These are phyloP conservation scores for Cucurbita maxima DNA, from an alignment of 306 rosid genomes.

Conservation along the genomic window DNA sequence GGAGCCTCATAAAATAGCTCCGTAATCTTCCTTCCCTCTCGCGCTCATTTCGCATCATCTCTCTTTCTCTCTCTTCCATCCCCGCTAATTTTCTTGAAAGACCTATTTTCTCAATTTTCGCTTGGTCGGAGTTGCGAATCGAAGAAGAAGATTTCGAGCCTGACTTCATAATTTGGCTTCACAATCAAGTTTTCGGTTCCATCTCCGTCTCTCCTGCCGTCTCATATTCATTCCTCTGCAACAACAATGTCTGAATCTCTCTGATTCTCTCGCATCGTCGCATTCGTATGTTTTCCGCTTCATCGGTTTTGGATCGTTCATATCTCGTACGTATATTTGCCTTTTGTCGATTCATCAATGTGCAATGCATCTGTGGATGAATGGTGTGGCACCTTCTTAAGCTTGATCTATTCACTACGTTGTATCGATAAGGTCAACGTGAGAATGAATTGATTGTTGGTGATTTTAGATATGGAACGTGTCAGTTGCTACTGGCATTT, in stretches of 20 bases:
- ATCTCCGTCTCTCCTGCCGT: not conserved
- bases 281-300: not conserved
- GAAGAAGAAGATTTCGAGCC: conserved; percentile 1
- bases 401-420: conserved; percentile 7
- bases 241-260: conserved; percentile 3
- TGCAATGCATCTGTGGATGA: not conserved
- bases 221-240: not conserved
- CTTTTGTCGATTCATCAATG: not conserved
- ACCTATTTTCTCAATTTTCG: conserved; percentile 4
- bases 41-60: conserved; percentile 43
- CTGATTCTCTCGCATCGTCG: not conserved
- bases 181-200: conserved; percentile 8
- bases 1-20: conserved; percentile 13
- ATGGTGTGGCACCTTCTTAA: not conserved
- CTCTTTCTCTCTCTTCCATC: conserved; percentile 7
- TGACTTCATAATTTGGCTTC: conserved; percentile 4
- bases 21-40: conserved; percentile 33
- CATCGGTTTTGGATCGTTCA: conserved; percentile 3
- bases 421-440: conserved; percentile 9
- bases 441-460: conserved; percentile 2
- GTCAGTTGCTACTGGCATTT: not conserved
- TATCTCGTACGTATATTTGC: not conserved
- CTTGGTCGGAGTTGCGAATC: conserved; percentile 13
- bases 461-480: not conserved
- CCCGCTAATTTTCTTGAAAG: conserved; percentile 12